These are phyloP conservation scores for Gossypium arboreum DNA, from an alignment of 345 rosid species.

Conservation along the genomic window DNA sequence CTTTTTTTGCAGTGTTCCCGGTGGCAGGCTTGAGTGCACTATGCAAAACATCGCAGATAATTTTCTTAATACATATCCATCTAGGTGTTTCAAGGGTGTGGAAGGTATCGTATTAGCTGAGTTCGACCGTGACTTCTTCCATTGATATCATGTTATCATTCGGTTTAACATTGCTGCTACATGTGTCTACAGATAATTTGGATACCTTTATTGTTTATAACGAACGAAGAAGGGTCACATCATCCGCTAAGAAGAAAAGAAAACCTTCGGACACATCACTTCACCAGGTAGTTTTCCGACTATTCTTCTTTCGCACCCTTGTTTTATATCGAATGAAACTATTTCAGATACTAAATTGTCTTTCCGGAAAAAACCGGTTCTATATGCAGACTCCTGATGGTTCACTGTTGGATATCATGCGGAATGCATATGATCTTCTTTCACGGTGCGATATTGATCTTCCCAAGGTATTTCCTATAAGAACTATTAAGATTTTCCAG, in stretches of 20 bases:
- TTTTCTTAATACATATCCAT: constrained; percentile 57
- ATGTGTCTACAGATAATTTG: constrained; percentile 47
- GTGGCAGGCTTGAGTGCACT: constrained; percentile 95
- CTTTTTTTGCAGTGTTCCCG: constrained; percentile 51
- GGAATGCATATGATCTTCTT: constrained; percentile 88
- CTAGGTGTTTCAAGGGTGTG: constrained; percentile 55
- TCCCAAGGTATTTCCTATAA: constrained; percentile 53
- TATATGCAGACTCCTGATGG: constrained; percentile 90
- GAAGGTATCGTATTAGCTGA: constrained; percentile 51
- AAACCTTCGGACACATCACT: constrained; percentile 51
- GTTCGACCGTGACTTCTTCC: not conserved
- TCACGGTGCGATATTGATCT: constrained; percentile 59
- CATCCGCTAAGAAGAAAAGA: constrained; percentile 91
- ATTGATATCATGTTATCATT: constrained; percentile 7
- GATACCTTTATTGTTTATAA: constrained; percentile 85
- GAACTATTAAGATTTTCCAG: not conserved
- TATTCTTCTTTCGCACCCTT: constrained; percentile 3
- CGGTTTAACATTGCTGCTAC: constrained; percentile 10
- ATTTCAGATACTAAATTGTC: not conserved
- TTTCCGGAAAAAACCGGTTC: not conserved
- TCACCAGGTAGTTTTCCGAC: constrained; percentile 64
- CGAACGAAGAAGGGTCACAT: constrained; percentile 82
- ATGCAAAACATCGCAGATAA: constrained; percentile 96
- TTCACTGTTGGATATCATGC: constrained; percentile 69
- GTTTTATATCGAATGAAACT: not conserved